phyloP scores from a whole-genome alignment of 2,329 filamentous ascomycete species.

The Hypocrella siamensis region DNA sequence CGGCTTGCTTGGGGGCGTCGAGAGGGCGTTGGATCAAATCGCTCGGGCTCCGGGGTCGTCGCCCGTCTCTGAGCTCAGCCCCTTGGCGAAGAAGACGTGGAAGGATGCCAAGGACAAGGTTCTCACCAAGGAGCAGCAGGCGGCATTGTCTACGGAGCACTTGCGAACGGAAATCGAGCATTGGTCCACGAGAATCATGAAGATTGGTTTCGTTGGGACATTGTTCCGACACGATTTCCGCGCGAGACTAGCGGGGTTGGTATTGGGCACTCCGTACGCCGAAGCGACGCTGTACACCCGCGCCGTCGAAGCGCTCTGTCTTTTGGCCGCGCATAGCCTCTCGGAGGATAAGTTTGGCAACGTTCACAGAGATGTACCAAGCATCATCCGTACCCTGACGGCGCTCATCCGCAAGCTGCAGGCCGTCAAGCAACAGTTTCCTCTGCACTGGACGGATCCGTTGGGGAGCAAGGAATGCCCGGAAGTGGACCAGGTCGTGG shows the following conservation, averaged over 20 bases:
- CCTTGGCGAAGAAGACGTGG: conserved; percentile 33
- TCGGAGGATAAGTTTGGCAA: conserved; percentile 72
- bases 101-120: conserved; percentile 30
- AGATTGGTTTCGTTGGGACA: conserved; percentile 39
- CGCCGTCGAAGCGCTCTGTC: conserved; percentile 52
- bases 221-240: conserved; percentile 58
- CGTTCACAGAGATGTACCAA: conserved; percentile 67
- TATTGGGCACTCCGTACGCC: conserved; percentile 61
- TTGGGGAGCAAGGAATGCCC: conserved; percentile 35
- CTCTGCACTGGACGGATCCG: conserved; percentile 68
- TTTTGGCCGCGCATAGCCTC: conserved; percentile 57
- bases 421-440: conserved; percentile 40
- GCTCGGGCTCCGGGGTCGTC: conserved; percentile 31
- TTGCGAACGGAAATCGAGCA: conserved; percentile 31
- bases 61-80: conserved; percentile 31
- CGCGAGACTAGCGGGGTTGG: conserved; percentile 46
- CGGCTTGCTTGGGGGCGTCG: conserved; percentile 26
- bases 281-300: conserved; percentile 54
- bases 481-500: conserved; percentile 58
- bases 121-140: conserved; percentile 36
- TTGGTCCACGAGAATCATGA: conserved; percentile 28
- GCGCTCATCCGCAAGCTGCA: conserved; percentile 53
- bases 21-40: conserved; percentile 27
- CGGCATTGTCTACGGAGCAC: conserved; percentile 33
- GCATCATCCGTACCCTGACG: conserved; percentile 60